A percentile compares a stretch with the other conserved stretches of the same genome.
Evolutionary conservation across 106 monocot species (phyloP).

Genomic region (Vanilla planifolia): DNA sequence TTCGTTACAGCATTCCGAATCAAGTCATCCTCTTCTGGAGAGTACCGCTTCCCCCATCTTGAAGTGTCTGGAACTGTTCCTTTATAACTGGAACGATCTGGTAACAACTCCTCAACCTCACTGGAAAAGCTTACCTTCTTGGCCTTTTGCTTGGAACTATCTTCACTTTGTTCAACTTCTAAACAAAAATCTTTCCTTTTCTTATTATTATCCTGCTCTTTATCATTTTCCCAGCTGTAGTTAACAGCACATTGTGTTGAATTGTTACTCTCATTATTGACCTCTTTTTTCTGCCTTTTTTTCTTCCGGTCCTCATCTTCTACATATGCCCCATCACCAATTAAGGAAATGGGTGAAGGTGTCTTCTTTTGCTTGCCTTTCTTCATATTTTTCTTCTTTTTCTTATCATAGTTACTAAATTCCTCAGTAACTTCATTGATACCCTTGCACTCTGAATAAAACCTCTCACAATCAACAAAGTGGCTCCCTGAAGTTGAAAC

Average conservation of each 20-base stretch:
- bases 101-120: conserved; percentile 26
- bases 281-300: background rate
- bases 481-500: background rate
- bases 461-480: background rate
- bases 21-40: conserved; percentile 39
- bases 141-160: conserved; percentile 3
- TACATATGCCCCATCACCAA: background rate
- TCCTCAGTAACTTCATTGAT: background rate
- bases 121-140: conserved; percentile 26
- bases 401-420: background rate
- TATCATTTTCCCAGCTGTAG: background rate
- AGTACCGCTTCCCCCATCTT: conserved; percentile 24
- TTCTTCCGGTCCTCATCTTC: background rate
- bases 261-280: background rate
- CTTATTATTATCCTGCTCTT: background rate
- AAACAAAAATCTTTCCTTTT: background rate
- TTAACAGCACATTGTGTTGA: background rate
- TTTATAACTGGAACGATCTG: background rate
- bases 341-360: background rate
- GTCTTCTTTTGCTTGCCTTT: background rate
- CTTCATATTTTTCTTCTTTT: background rate
- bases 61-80: background rate
- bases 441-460: background rate
- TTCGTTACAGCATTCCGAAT: conserved; percentile 24
- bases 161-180: background rate